Evolutionary conservation across 2,329 filamentous ascomycete genomes (phyloP).

Genomic region (Passalora sequoiae): DNA sequence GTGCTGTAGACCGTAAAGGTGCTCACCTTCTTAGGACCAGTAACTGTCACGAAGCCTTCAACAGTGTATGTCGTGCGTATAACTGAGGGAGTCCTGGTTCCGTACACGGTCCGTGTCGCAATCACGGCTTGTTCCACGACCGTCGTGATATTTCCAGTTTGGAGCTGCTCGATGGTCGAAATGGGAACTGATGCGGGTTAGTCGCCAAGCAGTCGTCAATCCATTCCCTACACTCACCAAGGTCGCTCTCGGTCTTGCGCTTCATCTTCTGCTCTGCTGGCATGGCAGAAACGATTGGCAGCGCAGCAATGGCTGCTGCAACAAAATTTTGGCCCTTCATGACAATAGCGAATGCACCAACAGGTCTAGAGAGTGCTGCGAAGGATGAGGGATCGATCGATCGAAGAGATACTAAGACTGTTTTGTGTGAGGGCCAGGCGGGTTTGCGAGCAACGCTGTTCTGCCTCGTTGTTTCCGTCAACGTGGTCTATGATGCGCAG

Average conservation of each 20-base stretch:
- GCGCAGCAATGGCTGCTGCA: constrained; percentile 10
- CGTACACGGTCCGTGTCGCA: constrained; percentile 4
- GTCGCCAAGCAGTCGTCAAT: neutral
- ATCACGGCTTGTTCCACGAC: too few species aligned
- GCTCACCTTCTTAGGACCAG: neutral
- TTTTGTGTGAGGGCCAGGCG: neutral
- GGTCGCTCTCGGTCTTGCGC: neutral
- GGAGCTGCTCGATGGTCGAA: neutral
- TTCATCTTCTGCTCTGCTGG: constrained; percentile 3
- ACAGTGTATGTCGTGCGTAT: neutral
- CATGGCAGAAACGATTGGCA: constrained; percentile 12
- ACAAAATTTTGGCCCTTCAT: constrained; percentile 17
- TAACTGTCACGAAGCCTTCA: neutral
- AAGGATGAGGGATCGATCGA: neutral
- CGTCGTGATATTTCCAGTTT: too few species aligned
- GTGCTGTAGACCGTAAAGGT: neutral
- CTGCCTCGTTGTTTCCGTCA: too few species aligned
- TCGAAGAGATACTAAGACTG: neutral
- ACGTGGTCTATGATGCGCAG: too few species aligned
- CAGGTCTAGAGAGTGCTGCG: constrained; percentile 2
- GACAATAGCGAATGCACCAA: constrained; percentile 10
- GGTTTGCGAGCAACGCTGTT: neutral
- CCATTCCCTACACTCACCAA: neutral
- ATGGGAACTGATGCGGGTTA: neutral
- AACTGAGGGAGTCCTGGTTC: neutral